Evolutionary conservation across 176 grass and related monocot species (phyloP).

Genomic region (Neostapfia colusana): DNA sequence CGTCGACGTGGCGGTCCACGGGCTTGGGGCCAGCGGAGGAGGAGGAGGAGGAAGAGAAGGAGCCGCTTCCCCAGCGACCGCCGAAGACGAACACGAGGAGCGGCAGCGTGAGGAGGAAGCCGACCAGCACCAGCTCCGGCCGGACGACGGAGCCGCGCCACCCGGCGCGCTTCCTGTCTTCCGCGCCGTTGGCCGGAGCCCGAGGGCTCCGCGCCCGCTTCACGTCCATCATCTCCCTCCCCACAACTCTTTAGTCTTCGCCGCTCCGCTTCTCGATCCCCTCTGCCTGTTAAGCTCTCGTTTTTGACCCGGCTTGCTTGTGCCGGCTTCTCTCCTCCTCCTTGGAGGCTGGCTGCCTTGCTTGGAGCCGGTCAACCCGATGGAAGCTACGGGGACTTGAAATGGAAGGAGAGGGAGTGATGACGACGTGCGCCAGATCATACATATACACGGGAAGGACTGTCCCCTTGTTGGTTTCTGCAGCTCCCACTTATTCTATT

Average conservation of each 20-base stretch:
- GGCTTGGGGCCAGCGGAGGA: neutral
- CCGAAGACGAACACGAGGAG: conserved; percentile 54
- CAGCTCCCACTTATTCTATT: neutral
- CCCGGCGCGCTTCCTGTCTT: conserved; percentile 48
- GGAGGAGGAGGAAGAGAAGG: neutral
- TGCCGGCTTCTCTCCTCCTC: conserved; percentile 29
- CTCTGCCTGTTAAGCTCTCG: conserved; percentile 1
- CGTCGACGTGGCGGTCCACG: conserved; percentile 1
- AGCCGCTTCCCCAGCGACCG: conserved; percentile 29
- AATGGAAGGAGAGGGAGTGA: conserved; percentile 27
- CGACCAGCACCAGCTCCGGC: conserved; percentile 60
- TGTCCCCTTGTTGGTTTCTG: neutral
- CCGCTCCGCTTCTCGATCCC: neutral
- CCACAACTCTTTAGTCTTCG: neutral
- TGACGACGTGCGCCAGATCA: conserved; percentile 34
- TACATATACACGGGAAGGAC: neutral
- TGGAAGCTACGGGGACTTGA: conserved; percentile 29
- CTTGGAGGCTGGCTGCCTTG: conserved; percentile 21
- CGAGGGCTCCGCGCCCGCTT: conserved; percentile 69
- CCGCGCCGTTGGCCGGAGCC: conserved; percentile 34
- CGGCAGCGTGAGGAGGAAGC: conserved; percentile 60
- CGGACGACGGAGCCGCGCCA: conserved; percentile 56
- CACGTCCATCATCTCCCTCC: conserved; percentile 48
- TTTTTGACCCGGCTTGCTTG: conserved; percentile 36
- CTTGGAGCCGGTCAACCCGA: conserved; percentile 40